Base-by-base conservation (phyloP, 1,284 basidiomycete species). In the Serendipita sp. region DNA sequence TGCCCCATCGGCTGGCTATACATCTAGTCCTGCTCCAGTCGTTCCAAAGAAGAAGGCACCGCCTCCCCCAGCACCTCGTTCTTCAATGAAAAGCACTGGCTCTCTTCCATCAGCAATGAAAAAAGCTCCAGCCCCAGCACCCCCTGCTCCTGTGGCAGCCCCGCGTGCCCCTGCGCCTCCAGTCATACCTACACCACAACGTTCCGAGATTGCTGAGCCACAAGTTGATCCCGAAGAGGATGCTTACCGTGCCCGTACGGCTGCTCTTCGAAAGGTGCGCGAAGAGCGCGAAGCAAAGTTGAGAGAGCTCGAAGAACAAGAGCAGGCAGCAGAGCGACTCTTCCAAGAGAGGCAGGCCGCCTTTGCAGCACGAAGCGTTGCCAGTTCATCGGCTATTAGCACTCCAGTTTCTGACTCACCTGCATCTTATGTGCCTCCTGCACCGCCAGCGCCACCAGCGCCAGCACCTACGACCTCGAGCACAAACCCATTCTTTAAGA, bases 231-330 rank as follows among this genome's bases (percentile, higher is more conserved):
- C 82, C 0, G 87, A 89, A 70, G 88, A 91, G 64, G 79, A 78
- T 45, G 78, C 75, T 22, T 68, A 88, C 13, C 79, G 78, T 64
- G 77, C 76, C 12, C 78, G 83, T n/a, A 84, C 89, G 71, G 85
- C 80, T 66, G 79, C 78, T 2, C 68, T 89, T 26, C 76, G 78
- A 60, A 88, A 86, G 72, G 82, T 82, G 65, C 80, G 82, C 10
- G 85, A 83, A 67, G 85, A 81, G 49, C 79, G 86, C 1, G 78
- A 77, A 17, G 84, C 79, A 55, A 78, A 84, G 32, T 70, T 90
- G 55, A 79, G 82, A 60, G 78, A 82, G 68, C 76, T 91, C 3
- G 87, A 91, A 72, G 74, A 77, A 65, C 83, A 90, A 69, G 87
- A 90, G 67, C 38, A 41, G 38, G 38, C 5, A 65, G 80, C 81